Evolutionary conservation across 805 yeast species (phyloP), one percentile per base, ranked within the genome.

Genomic region (Wickerhamomyces mucosus): DNA sequence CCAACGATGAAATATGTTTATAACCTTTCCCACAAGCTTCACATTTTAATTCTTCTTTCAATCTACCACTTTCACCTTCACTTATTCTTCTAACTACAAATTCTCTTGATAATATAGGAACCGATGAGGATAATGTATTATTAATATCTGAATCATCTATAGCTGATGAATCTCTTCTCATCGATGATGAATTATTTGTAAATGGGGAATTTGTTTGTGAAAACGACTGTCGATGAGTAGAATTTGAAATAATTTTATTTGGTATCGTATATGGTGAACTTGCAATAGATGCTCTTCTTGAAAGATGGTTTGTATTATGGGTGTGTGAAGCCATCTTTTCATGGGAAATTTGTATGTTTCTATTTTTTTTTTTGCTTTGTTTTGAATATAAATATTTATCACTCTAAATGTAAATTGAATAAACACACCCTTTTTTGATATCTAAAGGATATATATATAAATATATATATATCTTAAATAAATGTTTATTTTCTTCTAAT

Each of bases 11-110:
- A 6, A 84, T 79, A 58, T 84, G 95, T 52, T 83, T 85, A 53
- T 84, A 84, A 15, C 92, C 94, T 55, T 84, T 84, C 4, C 95
- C 95, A 47, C 95, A 84, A 4, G 92, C 84, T 54, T 85, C 94
- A 60, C 95, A 84, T 47, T 77, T 77, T 40, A 84, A 66, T 49
- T 80, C 88, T 50, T 84, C 94, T 53, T 83, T 84, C 29, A 81
- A 63, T 29, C 95, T 59, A 15, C 94, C 94, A 4, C 85, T 73
- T 51, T 82, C 94, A 28, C 94, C 94, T 53, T 83, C 95, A 29
- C 83, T 72, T 32, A 81, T 81, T 34, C 95, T 63, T 39, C 95
- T 65, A 12, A 80, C 89, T 4, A 83, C 94, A 55, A 82, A 80
- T 41, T 78, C 79, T 38, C 81, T 56, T 5, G 72, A 59, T 29